These are phyloP conservation scores for Pelargonium fulgidum DNA, from an alignment of 441 rosid species.

Conservation along the genomic window DNA sequence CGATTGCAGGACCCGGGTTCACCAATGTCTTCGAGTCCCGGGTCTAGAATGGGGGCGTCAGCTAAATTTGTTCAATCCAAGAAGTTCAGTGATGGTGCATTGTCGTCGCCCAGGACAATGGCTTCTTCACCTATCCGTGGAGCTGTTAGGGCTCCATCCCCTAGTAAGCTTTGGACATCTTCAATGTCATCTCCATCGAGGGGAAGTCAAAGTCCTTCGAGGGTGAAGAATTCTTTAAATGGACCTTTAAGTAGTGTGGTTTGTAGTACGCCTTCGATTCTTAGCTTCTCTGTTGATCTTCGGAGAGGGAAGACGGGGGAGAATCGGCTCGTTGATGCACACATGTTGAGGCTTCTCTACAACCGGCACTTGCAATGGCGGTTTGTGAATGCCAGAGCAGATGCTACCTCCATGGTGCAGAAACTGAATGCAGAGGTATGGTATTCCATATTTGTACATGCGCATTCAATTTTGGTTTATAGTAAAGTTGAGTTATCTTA, in stretches of 20 bases:
- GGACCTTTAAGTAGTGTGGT: slow-evolving; percentile 32
- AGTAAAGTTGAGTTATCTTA: not conserved
- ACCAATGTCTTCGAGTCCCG: slow-evolving; percentile 42
- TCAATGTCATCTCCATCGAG: slow-evolving; percentile 38
- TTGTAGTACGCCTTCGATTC: slow-evolving; percentile 47
- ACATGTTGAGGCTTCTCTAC: slow-evolving; percentile 59
- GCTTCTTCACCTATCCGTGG: slow-evolving; percentile 41
- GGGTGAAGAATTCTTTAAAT: slow-evolving; percentile 42
- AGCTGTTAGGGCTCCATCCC: slow-evolving; percentile 53
- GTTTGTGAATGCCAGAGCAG: slow-evolving; percentile 57
- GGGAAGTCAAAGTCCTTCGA: slow-evolving; percentile 47
- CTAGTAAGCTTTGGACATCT: slow-evolving; percentile 54
- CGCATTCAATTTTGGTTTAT: not conserved
- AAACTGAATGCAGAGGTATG: slow-evolving; percentile 52
- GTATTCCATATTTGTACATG: not conserved
- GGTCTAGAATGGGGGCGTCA: slow-evolving; percentile 35
- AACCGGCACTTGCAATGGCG: slow-evolving; percentile 62
- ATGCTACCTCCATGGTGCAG: slow-evolving; percentile 48
- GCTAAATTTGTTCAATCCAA: slow-evolving; percentile 47
- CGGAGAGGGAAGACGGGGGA: slow-evolving; percentile 64
- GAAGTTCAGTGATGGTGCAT: slow-evolving; percentile 39
- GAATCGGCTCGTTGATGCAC: slow-evolving; percentile 53
- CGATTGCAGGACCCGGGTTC: slow-evolving; percentile 62
- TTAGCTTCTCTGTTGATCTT: slow-evolving; percentile 59
- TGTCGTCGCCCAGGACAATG: slow-evolving; percentile 41